These are phyloP conservation scores for Wickerhamiella dianesei DNA, from an alignment of 805 yeast species.

Conservation along the genomic window DNA sequence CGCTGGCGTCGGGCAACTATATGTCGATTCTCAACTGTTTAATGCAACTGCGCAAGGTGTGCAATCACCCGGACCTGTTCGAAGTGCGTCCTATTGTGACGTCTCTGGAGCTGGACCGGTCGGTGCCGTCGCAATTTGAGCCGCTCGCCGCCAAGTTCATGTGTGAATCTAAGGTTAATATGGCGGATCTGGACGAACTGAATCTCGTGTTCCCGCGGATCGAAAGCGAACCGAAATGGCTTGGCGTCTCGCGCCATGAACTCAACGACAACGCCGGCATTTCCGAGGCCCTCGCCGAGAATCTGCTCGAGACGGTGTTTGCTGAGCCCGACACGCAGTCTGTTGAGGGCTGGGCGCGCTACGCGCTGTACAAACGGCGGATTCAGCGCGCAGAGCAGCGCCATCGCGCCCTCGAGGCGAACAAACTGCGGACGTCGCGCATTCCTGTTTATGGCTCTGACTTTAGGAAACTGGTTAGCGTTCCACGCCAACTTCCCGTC, in stretches of 20 bases:
- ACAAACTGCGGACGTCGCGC: conserved; percentile 48
- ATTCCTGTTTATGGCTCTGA: conserved; percentile 59
- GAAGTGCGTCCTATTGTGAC: conserved; percentile 93
- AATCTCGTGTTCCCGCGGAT: conserved; percentile 44
- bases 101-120: conserved; percentile 60
- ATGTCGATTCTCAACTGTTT: conserved; percentile 89
- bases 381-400: conserved; percentile 38
- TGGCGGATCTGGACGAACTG: conserved; percentile 40
- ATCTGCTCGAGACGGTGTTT: conserved; percentile 9
- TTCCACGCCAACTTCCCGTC: conserved; percentile 1
- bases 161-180: conserved; percentile 11
- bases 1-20: conserved; percentile 87
- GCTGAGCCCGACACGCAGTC: conserved; percentile 21
- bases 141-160: conserved; percentile 2
- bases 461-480: conserved; percentile 27
- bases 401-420: conserved; percentile 46
- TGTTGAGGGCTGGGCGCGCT: conserved; percentile 43
- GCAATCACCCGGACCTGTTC: conserved; percentile 91
- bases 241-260: conserved; percentile 2
- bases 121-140: conserved; percentile 42
- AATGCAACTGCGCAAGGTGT: conserved; percentile 94
- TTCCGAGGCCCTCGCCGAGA: conserved; percentile 7
- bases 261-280: neutral
- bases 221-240: conserved; percentile 25
- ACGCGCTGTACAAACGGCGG: conserved; percentile 40